phyloP scores from a whole-genome alignment of 2,329 filamentous ascomycete genomes.

The Hymenoscyphus linearis region DNA sequence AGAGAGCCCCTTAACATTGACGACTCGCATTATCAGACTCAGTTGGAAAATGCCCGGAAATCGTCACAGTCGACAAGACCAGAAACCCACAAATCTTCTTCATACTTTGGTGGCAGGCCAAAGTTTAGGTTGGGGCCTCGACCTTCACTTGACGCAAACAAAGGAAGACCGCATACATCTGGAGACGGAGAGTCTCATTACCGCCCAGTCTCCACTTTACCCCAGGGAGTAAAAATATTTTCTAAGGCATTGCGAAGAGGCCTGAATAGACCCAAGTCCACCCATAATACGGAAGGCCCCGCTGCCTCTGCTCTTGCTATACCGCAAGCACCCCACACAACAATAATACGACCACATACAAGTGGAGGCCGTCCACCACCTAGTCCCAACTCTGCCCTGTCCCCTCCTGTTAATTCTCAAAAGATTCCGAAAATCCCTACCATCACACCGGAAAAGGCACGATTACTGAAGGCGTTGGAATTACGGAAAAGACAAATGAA shows the following conservation, averaged over 20 bases:
- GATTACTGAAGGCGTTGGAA: constrained; percentile 91
- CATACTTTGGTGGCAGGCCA: constrained; percentile 55
- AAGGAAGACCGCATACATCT: constrained; percentile 53
- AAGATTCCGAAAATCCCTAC: constrained; percentile 33
- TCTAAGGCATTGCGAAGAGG: constrained; percentile 52
- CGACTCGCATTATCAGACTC: constrained; percentile 18
- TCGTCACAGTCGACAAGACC: constrained; percentile 47
- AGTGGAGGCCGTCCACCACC: constrained; percentile 32
- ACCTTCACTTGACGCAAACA: constrained; percentile 63
- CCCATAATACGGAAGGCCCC: constrained; percentile 24
- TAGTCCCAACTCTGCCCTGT: constrained; percentile 26
- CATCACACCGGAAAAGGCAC: constrained; percentile 85
- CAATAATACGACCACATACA: constrained; percentile 26
- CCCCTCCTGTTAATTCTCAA: constrained; percentile 17
- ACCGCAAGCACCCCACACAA: constrained; percentile 29
- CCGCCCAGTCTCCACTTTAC: constrained; percentile 72
- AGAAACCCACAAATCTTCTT: constrained; percentile 45
- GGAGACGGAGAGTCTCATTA: constrained; percentile 50
- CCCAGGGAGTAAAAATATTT: constrained; percentile 70
- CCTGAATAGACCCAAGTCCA: constrained; percentile 39
- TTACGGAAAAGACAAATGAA: constrained; percentile 74
- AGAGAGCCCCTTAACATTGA: constrained; percentile 17
- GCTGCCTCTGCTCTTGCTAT: constrained; percentile 22
- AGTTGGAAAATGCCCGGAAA: constrained; percentile 23
- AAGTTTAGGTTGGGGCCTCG: constrained; percentile 88